Percentiles rank a stretch among this genome's conserved stretches.
Conservation (phyloP, 1,139 yeast species). For the Lodderomyces metapsilosis region DNA sequence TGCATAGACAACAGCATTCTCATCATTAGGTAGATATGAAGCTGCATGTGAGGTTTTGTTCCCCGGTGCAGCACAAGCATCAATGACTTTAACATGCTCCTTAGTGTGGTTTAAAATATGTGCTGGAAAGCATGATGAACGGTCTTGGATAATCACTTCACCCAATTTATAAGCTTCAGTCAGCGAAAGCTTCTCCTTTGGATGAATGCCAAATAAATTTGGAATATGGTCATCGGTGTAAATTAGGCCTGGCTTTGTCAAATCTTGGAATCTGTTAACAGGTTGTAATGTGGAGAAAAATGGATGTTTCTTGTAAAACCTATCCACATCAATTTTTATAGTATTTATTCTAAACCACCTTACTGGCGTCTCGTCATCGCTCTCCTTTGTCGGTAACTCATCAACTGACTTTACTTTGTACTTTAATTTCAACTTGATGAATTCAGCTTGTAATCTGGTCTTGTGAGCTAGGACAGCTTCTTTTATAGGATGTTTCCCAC, state of each 20-base stretch:
- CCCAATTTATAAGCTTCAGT: constrained; percentile 72
- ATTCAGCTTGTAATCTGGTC: constrained; percentile 79
- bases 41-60: constrained; percentile 95
- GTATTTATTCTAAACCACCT: constrained; percentile 86
- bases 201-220: constrained; percentile 77
- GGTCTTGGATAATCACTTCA: constrained; percentile 82
- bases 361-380: constrained; percentile 71
- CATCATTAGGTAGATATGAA: constrained; percentile 38
- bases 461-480: constrained; percentile 76
- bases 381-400: constrained; percentile 34
- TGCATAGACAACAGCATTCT: constrained; percentile 52
- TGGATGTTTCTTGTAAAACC: constrained; percentile 38
- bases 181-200: constrained; percentile 55
- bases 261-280: constrained; percentile 48
- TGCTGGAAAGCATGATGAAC: constrained; percentile 97
- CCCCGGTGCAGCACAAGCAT: constrained; percentile 98
- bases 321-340: constrained; percentile 39
- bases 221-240: constrained; percentile 73
- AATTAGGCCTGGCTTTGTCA: constrained; percentile 51
- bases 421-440: constrained; percentile 72
- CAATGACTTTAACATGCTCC: constrained; percentile 63
- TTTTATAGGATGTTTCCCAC: constrained; percentile 85
- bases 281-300: constrained; percentile 47
- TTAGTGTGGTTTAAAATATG: constrained; percentile 56
- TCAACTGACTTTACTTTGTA: constrained; percentile 47